phyloP scores from a whole-genome alignment of 108 stramenopile species.

The Epithemia pelagica region DNA sequence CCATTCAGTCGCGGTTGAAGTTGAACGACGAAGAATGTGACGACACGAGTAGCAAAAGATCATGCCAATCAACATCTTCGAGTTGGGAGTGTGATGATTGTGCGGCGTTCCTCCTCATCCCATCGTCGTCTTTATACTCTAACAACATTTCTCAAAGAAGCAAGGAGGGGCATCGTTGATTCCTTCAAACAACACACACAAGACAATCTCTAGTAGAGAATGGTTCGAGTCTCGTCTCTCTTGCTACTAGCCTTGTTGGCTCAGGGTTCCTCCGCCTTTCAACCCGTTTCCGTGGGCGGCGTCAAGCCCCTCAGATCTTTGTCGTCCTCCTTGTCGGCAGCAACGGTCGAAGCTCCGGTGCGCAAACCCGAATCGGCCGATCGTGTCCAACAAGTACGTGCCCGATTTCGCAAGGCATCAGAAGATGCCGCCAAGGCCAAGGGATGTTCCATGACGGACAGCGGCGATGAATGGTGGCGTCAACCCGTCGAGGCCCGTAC shows the following conservation, averaged over 20 bases:
- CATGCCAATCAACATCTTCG: too few species aligned
- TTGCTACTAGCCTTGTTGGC: background rate
- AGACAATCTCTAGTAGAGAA: too few species aligned
- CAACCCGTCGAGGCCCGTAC: constrained; percentile 36
- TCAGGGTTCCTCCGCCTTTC: background rate
- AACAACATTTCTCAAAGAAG: too few species aligned
- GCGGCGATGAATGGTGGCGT: constrained; percentile 66
- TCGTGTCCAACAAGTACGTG: constrained; percentile 53
- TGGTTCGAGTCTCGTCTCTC: background rate
- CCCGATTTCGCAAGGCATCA: constrained; percentile 49
- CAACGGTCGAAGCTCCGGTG: constrained; percentile 39
- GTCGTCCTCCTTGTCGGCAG: background rate
- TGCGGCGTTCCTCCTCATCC: too few species aligned
- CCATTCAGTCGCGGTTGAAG: too few species aligned
- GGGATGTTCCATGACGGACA: constrained; percentile 49
- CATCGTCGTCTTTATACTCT: too few species aligned
- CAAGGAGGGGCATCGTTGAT: too few species aligned
- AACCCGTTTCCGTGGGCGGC: too few species aligned
- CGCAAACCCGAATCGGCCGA: constrained; percentile 61
- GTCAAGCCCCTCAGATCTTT: background rate
- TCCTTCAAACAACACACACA: too few species aligned
- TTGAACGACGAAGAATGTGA: too few species aligned
- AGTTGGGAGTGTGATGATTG: too few species aligned
- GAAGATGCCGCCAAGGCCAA: constrained; percentile 57
- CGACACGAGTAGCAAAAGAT: too few species aligned